These are phyloP conservation scores for Phaffia tasmanica DNA, from an alignment of 768 basidiomycete genomes.

Conservation along the genomic window DNA sequence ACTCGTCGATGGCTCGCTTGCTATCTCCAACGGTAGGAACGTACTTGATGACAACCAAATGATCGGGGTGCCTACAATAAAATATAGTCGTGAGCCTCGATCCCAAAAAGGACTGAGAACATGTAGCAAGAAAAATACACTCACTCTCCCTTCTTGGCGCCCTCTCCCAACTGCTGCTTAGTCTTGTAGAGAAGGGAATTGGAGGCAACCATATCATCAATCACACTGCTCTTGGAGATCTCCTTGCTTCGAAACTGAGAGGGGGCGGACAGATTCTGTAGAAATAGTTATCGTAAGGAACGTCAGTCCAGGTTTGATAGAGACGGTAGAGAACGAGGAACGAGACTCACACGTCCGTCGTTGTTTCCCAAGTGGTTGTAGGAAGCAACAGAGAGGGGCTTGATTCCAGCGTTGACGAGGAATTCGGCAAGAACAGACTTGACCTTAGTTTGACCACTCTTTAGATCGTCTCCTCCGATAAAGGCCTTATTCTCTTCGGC, in stretches of 20 bases:
- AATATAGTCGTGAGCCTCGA: too few species aligned
- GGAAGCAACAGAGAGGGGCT: conserved; percentile 83
- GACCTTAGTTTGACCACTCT: conserved; percentile 91
- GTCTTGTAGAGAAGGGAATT: conserved; percentile 81
- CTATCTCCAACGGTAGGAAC: conserved; percentile 93
- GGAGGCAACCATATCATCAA: conserved; percentile 89
- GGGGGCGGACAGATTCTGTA: neutral
- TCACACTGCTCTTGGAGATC: conserved; percentile 22
- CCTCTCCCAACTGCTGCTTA: conserved; percentile 33
- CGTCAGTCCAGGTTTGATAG: neutral
- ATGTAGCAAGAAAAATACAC: too few species aligned
- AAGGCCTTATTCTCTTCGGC: conserved; percentile 80
- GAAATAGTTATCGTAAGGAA: neutral
- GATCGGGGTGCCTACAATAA: conserved; percentile 64
- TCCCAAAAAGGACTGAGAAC: too few species aligned
- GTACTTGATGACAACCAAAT: conserved; percentile 70
- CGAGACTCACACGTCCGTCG: conserved; percentile 78
- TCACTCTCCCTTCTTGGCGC: conserved; percentile 59
- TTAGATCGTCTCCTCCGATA: conserved; percentile 96
- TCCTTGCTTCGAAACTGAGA: conserved; percentile 15
- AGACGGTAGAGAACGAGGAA: conserved; percentile 62
- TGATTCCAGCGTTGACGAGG: conserved; percentile 45
- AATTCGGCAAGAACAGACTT: conserved; percentile 96
- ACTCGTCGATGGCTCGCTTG: conserved; percentile 98
- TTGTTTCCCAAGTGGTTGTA: conserved; percentile 96